A percentile compares a stretch with the other conserved stretches of the same genome.
These are phyloP conservation scores for Chaetoceros muelleri DNA, from an alignment of 108 stramenopile genomes.

Conservation along the genomic window DNA sequence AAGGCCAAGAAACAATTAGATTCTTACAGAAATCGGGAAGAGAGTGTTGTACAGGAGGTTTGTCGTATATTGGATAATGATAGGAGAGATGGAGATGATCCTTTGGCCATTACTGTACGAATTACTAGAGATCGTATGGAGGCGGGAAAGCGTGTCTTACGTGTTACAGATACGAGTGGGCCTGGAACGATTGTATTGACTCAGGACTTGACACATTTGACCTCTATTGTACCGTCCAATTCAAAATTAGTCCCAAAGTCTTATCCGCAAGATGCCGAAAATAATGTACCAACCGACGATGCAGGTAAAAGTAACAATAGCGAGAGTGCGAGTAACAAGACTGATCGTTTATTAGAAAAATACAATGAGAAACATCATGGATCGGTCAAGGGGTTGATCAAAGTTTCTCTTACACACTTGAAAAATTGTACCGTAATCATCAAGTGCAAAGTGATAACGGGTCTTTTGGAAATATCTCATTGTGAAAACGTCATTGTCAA, in stretches of 20 bases:
- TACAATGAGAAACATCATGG: conserved; percentile 17
- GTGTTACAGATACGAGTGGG: conserved; percentile 50
- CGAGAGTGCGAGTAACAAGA: background rate
- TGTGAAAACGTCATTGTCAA: conserved; percentile 52
- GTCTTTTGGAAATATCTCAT: conserved; percentile 65
- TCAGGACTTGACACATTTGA: conserved; percentile 66
- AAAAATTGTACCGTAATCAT: conserved; percentile 68
- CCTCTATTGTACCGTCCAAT: conserved; percentile 49
- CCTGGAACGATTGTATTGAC: conserved; percentile 50
- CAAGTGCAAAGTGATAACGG: conserved; percentile 80
- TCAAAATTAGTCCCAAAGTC: conserved; percentile 41
- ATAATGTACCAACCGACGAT: conserved; percentile 20
- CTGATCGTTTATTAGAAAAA: conserved; percentile 3
- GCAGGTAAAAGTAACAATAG: background rate
- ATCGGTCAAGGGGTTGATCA: conserved; percentile 63
- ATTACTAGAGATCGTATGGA: conserved; percentile 68
- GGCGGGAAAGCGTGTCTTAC: conserved; percentile 71
- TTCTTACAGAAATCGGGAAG: conserved; percentile 54
- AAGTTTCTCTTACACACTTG: conserved; percentile 56
- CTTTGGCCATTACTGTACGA: conserved; percentile 13
- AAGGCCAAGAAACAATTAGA: conserved; percentile 57
- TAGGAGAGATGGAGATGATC: conserved; percentile 11
- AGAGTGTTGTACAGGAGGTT: conserved; percentile 29
- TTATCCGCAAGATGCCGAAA: conserved; percentile 65
- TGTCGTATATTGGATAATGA: conserved; percentile 24